Evolutionary conservation across 345 rosid genomes (phyloP).

Genomic region (Mangifera indica): DNA sequence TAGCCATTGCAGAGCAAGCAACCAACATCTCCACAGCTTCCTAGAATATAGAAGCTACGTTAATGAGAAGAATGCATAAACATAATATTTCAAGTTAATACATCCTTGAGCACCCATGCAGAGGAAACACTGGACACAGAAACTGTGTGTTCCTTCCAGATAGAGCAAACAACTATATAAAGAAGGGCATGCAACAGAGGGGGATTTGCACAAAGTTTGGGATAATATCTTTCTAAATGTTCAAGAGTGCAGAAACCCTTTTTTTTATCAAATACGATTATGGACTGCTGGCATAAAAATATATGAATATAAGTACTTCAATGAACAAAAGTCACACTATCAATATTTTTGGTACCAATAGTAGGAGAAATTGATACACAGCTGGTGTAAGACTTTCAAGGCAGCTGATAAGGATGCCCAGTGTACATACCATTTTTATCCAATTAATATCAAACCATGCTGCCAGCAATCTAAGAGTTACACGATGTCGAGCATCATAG

Average conservation of each 20-base stretch:
- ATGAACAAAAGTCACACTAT: neutral
- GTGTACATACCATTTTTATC: constrained; percentile 75
- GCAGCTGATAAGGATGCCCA: constrained; percentile 2
- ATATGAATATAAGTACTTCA: neutral
- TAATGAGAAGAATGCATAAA: neutral
- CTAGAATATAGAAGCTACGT: constrained; percentile 32
- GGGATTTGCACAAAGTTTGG: neutral
- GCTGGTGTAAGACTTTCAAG: neutral
- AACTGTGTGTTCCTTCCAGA: neutral
- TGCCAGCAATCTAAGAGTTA: constrained; percentile 74
- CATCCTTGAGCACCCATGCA: neutral
- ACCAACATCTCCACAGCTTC: constrained; percentile 78
- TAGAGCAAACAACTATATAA: neutral
- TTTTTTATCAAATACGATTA: neutral
- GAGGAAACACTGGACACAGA: neutral
- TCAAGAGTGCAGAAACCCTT: neutral
- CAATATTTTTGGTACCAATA: neutral
- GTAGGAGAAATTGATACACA: neutral
- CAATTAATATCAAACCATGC: constrained; percentile 86
- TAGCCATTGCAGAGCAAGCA: constrained; percentile 94
- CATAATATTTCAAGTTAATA: neutral
- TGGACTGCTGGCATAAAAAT: neutral
- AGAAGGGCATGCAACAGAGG: neutral
- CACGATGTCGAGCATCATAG: constrained; percentile 95
- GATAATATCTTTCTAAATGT: constrained; percentile 1